A percentile compares a stretch with the other conserved stretches of the same genome.
phyloP scores from a whole-genome alignment of 2,329 filamentous ascomycete genomes.

The Pseudocercospora ulei region DNA sequence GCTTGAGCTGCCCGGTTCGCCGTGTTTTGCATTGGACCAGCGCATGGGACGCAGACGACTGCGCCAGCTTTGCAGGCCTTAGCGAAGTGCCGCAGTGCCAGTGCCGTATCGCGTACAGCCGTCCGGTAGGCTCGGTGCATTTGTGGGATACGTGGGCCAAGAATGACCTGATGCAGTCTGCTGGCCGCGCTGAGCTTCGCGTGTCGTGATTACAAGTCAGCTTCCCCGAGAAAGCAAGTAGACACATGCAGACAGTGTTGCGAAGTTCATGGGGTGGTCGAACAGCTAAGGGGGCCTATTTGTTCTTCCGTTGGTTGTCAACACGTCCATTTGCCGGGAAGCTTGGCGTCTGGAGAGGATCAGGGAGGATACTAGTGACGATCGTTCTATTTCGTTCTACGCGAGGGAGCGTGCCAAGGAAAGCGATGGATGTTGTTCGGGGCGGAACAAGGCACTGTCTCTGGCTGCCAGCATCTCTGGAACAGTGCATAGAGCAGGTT shows the following conservation, averaged over 20 bases:
- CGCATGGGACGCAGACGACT: slow-evolving; percentile 5
- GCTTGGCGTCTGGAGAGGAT: slow-evolving; percentile 5
- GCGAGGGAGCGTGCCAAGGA: slow-evolving; percentile 7
- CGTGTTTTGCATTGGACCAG: slow-evolving; percentile 4
- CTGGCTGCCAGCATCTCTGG: no score
- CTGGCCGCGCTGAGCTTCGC: not conserved
- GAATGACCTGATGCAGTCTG: not conserved
- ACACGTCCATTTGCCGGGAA: no score
- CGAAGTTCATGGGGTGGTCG: slow-evolving; percentile 8
- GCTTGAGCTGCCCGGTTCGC: slow-evolving; percentile 3
- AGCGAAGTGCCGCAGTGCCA: no score
- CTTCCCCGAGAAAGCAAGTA: no score
- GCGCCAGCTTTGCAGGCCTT: slow-evolving; percentile 4
- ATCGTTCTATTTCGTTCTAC: slow-evolving; percentile 13
- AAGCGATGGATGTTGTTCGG: slow-evolving; percentile 9
- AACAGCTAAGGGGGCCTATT: slow-evolving; percentile 2
- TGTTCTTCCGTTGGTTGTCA: no score
- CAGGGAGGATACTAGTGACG: slow-evolving; percentile 4
- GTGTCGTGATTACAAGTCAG: no score
- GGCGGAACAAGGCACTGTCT: not conserved
- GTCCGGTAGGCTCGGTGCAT: slow-evolving; percentile 7
- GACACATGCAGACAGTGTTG: not conserved
- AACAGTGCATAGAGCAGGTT: no score
- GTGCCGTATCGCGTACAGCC: slow-evolving; percentile 2
- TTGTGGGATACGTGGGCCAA: slow-evolving; percentile 2